Base-by-base conservation (phyloP, 1,139 yeast genomes). In the Protomyces lactucae-debilis region DNA sequence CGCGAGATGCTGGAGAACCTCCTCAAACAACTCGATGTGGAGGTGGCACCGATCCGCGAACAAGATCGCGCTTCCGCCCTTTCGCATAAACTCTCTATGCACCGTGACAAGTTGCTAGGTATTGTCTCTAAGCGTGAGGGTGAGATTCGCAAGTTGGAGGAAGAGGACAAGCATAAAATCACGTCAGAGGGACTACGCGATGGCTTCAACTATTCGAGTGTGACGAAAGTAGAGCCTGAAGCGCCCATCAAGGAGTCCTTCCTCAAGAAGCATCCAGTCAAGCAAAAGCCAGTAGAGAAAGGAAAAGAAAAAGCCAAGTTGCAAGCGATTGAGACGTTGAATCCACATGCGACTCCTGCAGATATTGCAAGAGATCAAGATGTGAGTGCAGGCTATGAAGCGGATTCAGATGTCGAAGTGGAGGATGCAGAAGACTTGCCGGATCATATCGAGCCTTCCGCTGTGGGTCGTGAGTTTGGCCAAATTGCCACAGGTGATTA, bases 1-100 rank as follows among this genome's bases (percentile, higher is more conserved):
- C 87, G 86, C 72, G 97, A 91, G 72, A 92, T 93, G 97, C 84
- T 93, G 61, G 96, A 88, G 73, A 96, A 91, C 73, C 80, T 93
- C 72, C 82, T 92, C 69, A 82, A 82, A 25, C 97, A 91, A 73
- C 71, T 80, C 84, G 71, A 82, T 77, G 68, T 83, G 77, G 68
- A 92, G 84, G 73, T 82, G 81, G 66, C 78, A 77, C 60, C 79
- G 78, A 56, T 53, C 18, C 60, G 64, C 25, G 69, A 69, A 3
- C 69, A 65, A n/a, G 61, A 67, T 48, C 73, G 67, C 57, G 46
- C 63, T 9, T 67, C 67, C 28, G 69, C 73, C 16, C 64, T 72
- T 8, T 69, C 46, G 25, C 61, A 36, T 71, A 71, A 65, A 68
- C 77, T 61, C 45, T 68, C 71, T 64, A 73, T 74, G 65, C 80